These are phyloP conservation scores for Penicillium goetzii DNA, from an alignment of 495 filamentous ascomycete genomes.

Conservation along the genomic window DNA sequence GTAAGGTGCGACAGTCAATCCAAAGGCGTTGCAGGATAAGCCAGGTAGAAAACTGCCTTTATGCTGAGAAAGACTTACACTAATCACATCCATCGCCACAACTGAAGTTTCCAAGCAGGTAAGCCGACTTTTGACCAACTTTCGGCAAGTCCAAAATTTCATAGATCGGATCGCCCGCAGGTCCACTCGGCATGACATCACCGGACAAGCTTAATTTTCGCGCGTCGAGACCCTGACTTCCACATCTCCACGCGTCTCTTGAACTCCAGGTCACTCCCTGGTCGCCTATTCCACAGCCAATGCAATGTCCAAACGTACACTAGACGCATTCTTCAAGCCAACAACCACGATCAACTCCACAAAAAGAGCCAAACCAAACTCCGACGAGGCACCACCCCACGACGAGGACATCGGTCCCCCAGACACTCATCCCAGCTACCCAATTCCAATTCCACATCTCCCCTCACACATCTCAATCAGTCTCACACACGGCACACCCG, in stretches of 20 bases:
- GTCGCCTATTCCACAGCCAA: background rate
- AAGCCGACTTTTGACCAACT: conserved; percentile 3
- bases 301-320: conserved; percentile 34
- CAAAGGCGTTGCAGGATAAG: too few species aligned
- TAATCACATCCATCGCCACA: too few species aligned
- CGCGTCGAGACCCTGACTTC: background rate
- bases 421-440: conserved; percentile 59
- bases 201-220: conserved; percentile 5
- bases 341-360: background rate
- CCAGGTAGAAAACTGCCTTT: too few species aligned
- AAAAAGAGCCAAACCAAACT: conserved; percentile 26
- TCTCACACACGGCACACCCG: conserved; percentile 37
- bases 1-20: too few species aligned
- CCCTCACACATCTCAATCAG: conserved; percentile 45
- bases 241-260: background rate
- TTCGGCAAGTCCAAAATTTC: conserved; percentile 3
- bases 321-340: conserved; percentile 36
- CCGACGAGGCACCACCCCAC: background rate
- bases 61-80: too few species aligned
- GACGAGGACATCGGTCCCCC: conserved; percentile 14
- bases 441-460: conserved; percentile 62
- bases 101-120: too few species aligned
- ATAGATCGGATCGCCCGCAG: conserved; percentile 13
- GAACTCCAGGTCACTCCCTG: background rate
- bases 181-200: conserved; percentile 23